phyloP scores from a whole-genome alignment of 345 rosid species.

The Eucalyptus marginata region DNA sequence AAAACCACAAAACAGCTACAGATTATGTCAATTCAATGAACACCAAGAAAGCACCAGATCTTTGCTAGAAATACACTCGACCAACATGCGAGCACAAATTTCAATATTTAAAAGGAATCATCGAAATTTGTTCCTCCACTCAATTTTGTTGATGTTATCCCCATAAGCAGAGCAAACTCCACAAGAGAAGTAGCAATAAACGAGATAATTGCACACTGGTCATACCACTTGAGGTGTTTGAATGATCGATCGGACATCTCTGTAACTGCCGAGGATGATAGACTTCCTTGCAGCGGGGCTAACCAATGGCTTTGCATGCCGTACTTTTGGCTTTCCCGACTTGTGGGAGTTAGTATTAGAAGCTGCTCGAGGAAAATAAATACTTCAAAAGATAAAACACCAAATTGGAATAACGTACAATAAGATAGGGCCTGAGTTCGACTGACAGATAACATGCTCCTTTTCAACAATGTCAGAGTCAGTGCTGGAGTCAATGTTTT shows the following conservation, averaged over 20 bases:
- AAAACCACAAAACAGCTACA: neutral
- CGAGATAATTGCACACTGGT: neutral
- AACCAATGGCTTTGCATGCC: neutral
- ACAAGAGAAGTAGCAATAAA: neutral
- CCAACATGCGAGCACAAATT: neutral
- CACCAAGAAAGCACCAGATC: neutral
- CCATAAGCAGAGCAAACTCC: neutral
- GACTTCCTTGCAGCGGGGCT: neutral
- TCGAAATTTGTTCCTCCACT: neutral
- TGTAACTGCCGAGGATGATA: neutral
- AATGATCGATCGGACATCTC: neutral
- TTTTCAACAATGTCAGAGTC: constrained; percentile 55
- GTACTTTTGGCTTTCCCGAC: neutral
- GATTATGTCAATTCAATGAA: neutral
- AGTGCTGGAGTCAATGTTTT: constrained; percentile 27
- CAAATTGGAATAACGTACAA: neutral
- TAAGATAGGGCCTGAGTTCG: neutral
- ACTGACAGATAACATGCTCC: constrained; percentile 25
- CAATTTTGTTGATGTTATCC: neutral
- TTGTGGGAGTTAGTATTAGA: neutral
- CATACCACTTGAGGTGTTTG: constrained; percentile 3
- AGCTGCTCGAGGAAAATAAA: neutral
- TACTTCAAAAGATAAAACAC: neutral
- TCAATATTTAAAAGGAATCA: neutral
- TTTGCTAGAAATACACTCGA: neutral